Percentiles rank a stretch among this genome's conserved stretches.
These are phyloP conservation scores for Trifolium fragiferum DNA, from an alignment of 306 rosid species.

Conservation along the genomic window DNA sequence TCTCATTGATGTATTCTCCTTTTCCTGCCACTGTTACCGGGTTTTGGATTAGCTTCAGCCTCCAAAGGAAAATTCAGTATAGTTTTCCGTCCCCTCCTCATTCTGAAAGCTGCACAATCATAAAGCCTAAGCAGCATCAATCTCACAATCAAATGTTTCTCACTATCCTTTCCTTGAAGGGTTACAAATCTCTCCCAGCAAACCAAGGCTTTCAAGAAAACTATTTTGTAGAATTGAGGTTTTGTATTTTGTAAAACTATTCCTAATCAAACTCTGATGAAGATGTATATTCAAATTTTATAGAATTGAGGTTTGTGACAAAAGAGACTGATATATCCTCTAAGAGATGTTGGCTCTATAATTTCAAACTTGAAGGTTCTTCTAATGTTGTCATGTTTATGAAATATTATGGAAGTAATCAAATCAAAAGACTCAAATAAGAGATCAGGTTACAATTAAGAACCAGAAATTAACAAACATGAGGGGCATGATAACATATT, in stretches of 20 bases:
- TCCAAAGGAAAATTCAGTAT: conserved; percentile 72
- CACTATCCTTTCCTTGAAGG: conserved; percentile 75
- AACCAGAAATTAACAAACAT: no score
- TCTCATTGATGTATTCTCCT: conserved; percentile 40
- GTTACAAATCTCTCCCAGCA: conserved; percentile 81
- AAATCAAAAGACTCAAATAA: no score
- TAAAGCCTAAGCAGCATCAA: conserved; percentile 85
- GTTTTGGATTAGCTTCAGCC: conserved; percentile 55
- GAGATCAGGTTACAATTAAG: no score
- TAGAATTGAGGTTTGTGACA: conserved; percentile 45
- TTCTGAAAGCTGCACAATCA: conserved; percentile 75
- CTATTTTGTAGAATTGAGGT: no score
- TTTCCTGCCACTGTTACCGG: conserved; percentile 47
- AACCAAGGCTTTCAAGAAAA: background rate
- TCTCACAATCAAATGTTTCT: conserved; percentile 71
- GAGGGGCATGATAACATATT: no score
- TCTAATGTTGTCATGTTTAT: conserved; percentile 40
- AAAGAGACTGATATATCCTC: conserved; percentile 57
- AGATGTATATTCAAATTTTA: conserved; percentile 57
- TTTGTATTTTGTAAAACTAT: no score
- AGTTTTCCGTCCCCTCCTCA: conserved; percentile 73
- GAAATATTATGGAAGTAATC: background rate
- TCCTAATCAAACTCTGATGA: background rate
- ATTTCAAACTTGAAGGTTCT: conserved; percentile 56
- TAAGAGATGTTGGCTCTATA: conserved; percentile 64